These are phyloP conservation scores for Spizellomyces punctatus DNA, from an alignment of 192 early-diverging fungal genomes.

Conservation along the genomic window DNA sequence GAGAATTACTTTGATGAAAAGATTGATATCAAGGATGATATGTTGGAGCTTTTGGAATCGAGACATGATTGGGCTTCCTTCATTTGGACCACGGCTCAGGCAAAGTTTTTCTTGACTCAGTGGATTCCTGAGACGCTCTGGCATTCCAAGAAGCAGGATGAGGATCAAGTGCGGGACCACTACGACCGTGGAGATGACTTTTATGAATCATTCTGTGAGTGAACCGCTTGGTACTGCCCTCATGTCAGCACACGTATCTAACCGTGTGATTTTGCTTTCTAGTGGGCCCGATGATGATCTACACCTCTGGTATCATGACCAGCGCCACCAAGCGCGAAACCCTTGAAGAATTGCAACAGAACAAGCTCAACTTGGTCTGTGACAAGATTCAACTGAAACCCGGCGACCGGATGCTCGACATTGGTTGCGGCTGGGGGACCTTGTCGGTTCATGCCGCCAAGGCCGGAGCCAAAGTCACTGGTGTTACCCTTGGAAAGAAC, in stretches of 20 bases:
- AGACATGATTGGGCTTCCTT: constrained; percentile 96
- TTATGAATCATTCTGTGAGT: constrained; percentile 82
- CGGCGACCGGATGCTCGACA: constrained; percentile 91
- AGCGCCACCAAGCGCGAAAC: constrained; percentile 75
- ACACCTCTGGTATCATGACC: constrained; percentile 92
- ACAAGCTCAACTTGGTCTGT: constrained; percentile 91
- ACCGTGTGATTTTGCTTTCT: neutral
- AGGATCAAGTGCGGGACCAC: constrained; percentile 96
- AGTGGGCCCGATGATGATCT: constrained; percentile 93
- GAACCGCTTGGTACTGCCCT: neutral
- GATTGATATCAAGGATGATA: constrained; percentile 87
- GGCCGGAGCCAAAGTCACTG: constrained; percentile 86
- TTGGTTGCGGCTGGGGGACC: constrained; percentile 99
- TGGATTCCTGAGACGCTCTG: constrained; percentile 97
- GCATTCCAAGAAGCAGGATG: constrained; percentile 98
- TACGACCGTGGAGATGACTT: constrained; percentile 99
- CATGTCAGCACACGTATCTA: constrained; percentile 16
- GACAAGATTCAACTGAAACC: constrained; percentile 81
- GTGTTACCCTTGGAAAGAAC: constrained; percentile 91
- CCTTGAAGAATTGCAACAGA: constrained; percentile 92
- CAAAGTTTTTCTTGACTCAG: constrained; percentile 90
- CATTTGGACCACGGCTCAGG: constrained; percentile 79
- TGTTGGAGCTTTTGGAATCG: constrained; percentile 83
- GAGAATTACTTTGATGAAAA: constrained; percentile 96
- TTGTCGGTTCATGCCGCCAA: constrained; percentile 87